Evolutionary conservation across 2,329 filamentous ascomycete species (phyloP).

Genomic region (Pestalotiopsis sp.): DNA sequence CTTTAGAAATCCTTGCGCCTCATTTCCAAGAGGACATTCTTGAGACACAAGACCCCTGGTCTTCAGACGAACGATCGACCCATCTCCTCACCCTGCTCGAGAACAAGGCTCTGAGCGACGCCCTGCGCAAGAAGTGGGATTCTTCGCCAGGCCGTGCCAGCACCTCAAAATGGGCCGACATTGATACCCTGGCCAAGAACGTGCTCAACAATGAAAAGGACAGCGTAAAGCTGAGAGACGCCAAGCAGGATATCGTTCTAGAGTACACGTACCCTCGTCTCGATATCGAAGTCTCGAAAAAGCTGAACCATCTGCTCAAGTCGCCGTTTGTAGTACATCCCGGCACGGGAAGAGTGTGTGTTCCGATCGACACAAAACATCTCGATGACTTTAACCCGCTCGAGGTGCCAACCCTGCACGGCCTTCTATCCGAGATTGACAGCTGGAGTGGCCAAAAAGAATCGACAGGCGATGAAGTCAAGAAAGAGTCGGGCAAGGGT

Average conservation of each 20-base stretch:
- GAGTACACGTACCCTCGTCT: constrained; percentile 98
- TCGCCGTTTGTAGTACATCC: constrained; percentile 96
- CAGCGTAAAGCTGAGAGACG: constrained; percentile 73
- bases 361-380: constrained; percentile 79
- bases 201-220: constrained; percentile 76
- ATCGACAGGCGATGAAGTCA: constrained; percentile 30
- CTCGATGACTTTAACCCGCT: constrained; percentile 87
- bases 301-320: constrained; percentile 97
- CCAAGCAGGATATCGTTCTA: constrained; percentile 93
- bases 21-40: constrained; percentile 87
- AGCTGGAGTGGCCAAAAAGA: constrained; percentile 63
- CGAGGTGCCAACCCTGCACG: constrained; percentile 84
- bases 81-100: constrained; percentile 84
- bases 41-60: constrained; percentile 84
- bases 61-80: constrained; percentile 68
- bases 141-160: constrained; percentile 78
- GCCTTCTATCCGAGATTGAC: constrained; percentile 84
- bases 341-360: constrained; percentile 90
- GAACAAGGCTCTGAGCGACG: constrained; percentile 75
- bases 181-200: constrained; percentile 80
- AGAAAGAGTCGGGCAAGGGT: constrained; percentile 17
- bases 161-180: constrained; percentile 88
- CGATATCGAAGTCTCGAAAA: constrained; percentile 96
- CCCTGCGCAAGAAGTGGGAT: constrained; percentile 88
- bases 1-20: constrained; percentile 79